Conservation (phyloP, 2,329 filamentous ascomycete genomes). For the Trichoderma sp. region DNA sequence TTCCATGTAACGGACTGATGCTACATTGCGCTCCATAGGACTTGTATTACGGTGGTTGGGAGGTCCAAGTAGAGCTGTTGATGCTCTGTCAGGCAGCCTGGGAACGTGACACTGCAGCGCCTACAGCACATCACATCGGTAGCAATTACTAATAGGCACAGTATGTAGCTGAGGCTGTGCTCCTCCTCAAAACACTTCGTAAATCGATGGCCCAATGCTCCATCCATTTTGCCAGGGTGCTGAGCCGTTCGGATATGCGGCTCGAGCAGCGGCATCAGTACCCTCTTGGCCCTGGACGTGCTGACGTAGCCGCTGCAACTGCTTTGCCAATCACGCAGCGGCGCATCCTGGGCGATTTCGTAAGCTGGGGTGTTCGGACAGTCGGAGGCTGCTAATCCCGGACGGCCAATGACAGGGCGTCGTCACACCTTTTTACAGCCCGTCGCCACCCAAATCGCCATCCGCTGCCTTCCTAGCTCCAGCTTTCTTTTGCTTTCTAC, state of each 20-base stretch:
- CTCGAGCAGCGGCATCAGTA: not conserved
- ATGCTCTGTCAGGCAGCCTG: not conserved
- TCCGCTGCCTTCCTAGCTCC: not conserved
- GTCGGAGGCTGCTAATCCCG: not conserved
- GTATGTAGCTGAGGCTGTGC: not conserved
- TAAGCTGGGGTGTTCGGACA: not conserved
- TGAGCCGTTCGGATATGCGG: constrained; percentile 14
- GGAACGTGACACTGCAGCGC: not conserved
- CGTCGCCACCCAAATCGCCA: not conserved
- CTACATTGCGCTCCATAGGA: not conserved
- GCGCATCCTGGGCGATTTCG: not conserved
- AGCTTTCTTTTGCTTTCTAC: not conserved
- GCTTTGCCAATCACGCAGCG: not conserved
- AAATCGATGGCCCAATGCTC: not conserved
- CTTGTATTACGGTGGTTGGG: not conserved
- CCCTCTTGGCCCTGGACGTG: not conserved
- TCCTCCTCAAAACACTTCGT: not conserved
- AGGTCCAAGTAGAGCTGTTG: too few relatives aligned
- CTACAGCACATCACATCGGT: too few relatives aligned
- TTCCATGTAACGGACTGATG: not conserved
- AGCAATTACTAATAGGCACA: not conserved
- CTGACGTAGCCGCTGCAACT: constrained; percentile 6
- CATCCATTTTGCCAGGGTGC: not conserved
- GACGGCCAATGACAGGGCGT: not conserved
- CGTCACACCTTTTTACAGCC: not conserved